Evolutionary conservation across 305 asterid species (phyloP).

Genomic region (Stenogyne calaminthoides): DNA sequence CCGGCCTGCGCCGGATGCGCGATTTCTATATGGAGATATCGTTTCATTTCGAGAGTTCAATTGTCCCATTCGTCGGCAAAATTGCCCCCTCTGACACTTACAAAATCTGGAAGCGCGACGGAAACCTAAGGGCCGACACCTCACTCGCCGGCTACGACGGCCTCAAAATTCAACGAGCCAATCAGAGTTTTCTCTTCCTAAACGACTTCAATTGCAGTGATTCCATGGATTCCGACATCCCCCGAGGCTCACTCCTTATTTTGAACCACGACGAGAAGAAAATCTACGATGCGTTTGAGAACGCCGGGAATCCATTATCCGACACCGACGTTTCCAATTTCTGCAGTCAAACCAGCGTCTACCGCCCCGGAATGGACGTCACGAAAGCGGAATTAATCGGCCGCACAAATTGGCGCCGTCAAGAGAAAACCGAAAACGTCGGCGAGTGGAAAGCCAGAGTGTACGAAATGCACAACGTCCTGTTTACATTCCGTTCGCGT

Average conservation of each 20-base stretch:
- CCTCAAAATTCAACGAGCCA: conserved; percentile 84
- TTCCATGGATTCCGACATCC: conserved; percentile 42
- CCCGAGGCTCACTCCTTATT: conserved; percentile 74
- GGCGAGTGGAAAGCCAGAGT: conserved; percentile 90
- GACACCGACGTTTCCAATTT: conserved; percentile 67
- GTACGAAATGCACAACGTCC: conserved; percentile 82
- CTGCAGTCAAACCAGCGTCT: conserved; percentile 77
- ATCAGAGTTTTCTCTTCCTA: conserved; percentile 83
- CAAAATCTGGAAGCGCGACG: conserved; percentile 93
- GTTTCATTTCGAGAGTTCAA: conserved; percentile 89
- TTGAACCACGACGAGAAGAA: conserved; percentile 81
- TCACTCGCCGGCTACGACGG: conserved; percentile 91
- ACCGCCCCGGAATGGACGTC: conserved; percentile 95
- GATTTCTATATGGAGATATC: conserved; percentile 95
- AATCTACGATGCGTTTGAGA: conserved; percentile 83
- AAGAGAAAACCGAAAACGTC: conserved; percentile 70
- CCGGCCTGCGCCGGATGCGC: conserved; percentile 78
- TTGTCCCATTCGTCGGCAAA: conserved; percentile 84
- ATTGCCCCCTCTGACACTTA: conserved; percentile 92
- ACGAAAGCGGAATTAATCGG: conserved; percentile 73
- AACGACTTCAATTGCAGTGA: conserved; percentile 55
- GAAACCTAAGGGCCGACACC: conserved; percentile 85
- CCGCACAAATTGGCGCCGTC: conserved; percentile 88
- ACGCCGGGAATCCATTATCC: conserved; percentile 66
- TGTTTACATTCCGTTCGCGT: conserved; percentile 76